Base-by-base conservation (phyloP, 495 filamentous ascomycete species). In the Diplogelasinospora grovesii region DNA sequence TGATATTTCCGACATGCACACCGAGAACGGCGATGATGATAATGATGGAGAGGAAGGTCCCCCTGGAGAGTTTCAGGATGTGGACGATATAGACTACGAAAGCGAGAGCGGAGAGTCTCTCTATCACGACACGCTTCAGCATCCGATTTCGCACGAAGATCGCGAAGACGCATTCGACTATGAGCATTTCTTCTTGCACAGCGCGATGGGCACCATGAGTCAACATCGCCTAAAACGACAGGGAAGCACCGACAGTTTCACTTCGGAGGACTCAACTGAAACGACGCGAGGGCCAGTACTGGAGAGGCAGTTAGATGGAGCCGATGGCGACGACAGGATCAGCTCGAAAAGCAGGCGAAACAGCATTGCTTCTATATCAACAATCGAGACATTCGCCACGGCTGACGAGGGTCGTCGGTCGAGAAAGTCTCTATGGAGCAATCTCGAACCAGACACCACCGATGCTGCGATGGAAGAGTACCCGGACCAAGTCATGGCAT, bases 91-190 rank as follows among this genome's bases (percentile, higher is more conserved):
- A n/a, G 66, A 65, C 23, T 48, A 49, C 19, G 60, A 56, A 45
- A 71, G 69, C 45, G 64, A 73, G 39, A 70, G 68, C 50, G 72
- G 64, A 11, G 73, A 70, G 14, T 73, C 75, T n/a, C 48, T 69
- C 8, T 78, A 79, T 51, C 70, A 78, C 52, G 79, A 83, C 42
- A 59, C 71, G 3, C 46, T 70, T 19, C 64, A 71, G 38, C 63
- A 63, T 25, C 66, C 62, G 22, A 54, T 77, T 9, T 76, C 73
- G 4, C 92, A 98, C 53, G 92, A 98, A 65, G 90, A 97, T 59
- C 85, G 92, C 11, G 83, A 89, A 49, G 92, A 98, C 57, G 92
- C 92, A 5, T 98, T 98, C 59, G 92, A 95, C 57, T 98, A 98
- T 48, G 86, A 97, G 54, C 78, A 93, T 52, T 93, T 95, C 63